Base-by-base conservation (phyloP, 306 rosid genomes). In the Cicer pinnatifidum region DNA sequence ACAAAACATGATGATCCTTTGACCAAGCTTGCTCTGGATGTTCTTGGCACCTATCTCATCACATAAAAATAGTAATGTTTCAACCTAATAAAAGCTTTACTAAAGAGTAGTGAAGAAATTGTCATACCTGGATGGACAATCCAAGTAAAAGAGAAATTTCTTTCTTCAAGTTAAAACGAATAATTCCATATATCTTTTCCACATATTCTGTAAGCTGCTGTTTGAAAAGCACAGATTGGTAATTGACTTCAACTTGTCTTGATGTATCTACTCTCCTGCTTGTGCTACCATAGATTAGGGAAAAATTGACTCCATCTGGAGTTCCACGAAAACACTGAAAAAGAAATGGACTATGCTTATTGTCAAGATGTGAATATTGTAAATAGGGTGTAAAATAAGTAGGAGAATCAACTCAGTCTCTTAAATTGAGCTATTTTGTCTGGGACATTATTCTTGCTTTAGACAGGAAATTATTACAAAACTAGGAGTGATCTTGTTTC, bases 161-260 rank as follows among this genome's bases (percentile, higher is more conserved):
- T 86, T 95, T 95, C 97, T 90, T 95, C 76, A 95, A 77, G 71
- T 90, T 95, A 84, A 92, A 97, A 79, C 96, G 84, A 54, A 95
- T 89, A 96, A 92, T 90, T 79, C 99, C 99, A 80, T 95, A 90
- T 79, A 91, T 91, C 82, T 91, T 95, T 84, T 95, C 99, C 33
- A 91, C 89, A 79, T 87, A 95, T 50, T 96, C 96, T 23, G 97
- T 88, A 70, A 95, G 97, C 93, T 91, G 97, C 85, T 95, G 97
- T 83, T 91, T 95, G 78, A 95, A 91, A 74, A 95, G 86, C 71
- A 95, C 82, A 33, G 97, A 96, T 13, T 96, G 99, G 82, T 95
- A 95, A 80, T 88, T 91, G 61, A 96, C 97, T 86, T 95, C 99
- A 76, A 95, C 97, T 86, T 91, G 99, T 75, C 96, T 86, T 57